Base-by-base conservation (phyloP, 1,284 basidiomycete species). In the Taiwanofungus camphoratus region DNA sequence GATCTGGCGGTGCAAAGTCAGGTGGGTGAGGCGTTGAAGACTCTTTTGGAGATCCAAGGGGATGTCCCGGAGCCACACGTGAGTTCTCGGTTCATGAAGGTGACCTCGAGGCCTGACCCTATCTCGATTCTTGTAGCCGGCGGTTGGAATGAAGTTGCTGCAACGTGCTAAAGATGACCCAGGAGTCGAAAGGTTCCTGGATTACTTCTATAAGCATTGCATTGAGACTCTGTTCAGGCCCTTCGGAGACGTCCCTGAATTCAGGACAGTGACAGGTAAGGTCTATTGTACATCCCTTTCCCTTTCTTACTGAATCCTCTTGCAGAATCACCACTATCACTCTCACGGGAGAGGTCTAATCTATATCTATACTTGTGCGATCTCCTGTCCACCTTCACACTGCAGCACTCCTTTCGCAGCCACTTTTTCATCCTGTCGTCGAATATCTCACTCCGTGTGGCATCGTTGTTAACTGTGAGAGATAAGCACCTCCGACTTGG, bases 401-500 rank as follows among this genome's bases (percentile, higher is more conserved):
- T 77, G 40, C 88, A 94, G 61, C 95, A 99, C 64, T 77, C 82
- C 39, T 92, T 92, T 67, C 83, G 92, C 43, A 89, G 87, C 54
- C 89, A 93, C 64, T 94, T 92, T 67, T 94, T 83, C 62, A 76
- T 97, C 59, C 76, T 96, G 49, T 84, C 89, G 1, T 82, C 83
- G 32, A 79, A 82, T 48, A 77, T 95, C 48, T 71, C 87, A 33
- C 60, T 73, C 33, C 81, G 83, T 49, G 69, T 94, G 47, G 87
- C 85, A 29, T 79, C 82, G n/a, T 66, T 96, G 33, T 73, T 98
- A 38, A 82, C 78, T 50, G 77, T 82, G 34, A 80, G 81, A 56
- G 92, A 97, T 60, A 98, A 98, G 65, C 89, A 95, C 59, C 71
- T 98, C 39, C 81, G 89, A 29, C 79, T 95, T 60, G 87, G 92